These are phyloP conservation scores for Anisogramma anomala DNA, from an alignment of 2,329 filamentous ascomycete species.

Conservation along the genomic window DNA sequence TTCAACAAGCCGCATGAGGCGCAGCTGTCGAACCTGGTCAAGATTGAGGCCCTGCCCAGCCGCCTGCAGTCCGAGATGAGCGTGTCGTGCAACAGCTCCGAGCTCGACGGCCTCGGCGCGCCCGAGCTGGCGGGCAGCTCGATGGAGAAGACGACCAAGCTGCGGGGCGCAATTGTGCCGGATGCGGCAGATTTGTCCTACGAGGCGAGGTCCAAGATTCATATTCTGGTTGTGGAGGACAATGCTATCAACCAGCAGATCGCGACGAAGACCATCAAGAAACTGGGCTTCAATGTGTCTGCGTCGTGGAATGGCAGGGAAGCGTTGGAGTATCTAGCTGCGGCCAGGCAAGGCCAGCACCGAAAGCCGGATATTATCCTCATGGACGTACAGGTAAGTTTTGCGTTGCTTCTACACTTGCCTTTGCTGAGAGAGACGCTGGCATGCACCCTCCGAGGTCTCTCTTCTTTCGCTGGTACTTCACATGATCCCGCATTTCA, in stretches of 20 bases:
- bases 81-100: constrained; percentile 56
- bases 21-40: constrained; percentile 39
- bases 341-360: constrained; percentile 37
- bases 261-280: constrained; percentile 61
- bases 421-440: no score
- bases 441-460: background rate
- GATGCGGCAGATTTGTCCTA: constrained; percentile 38
- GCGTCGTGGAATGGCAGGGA: constrained; percentile 72
- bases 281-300: constrained; percentile 58
- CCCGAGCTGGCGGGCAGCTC: constrained; percentile 23
- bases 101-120: constrained; percentile 39
- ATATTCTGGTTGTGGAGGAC: constrained; percentile 71
- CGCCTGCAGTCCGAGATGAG: constrained; percentile 52
- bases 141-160: constrained; percentile 22
- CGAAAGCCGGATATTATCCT: constrained; percentile 61
- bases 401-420: background rate
- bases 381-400: constrained; percentile 53
- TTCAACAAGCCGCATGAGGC: constrained; percentile 56
- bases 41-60: constrained; percentile 55
- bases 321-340: constrained; percentile 59
- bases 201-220: constrained; percentile 48
- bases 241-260: constrained; percentile 35
- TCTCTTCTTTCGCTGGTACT: background rate
- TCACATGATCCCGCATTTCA: background rate
- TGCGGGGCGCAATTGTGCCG: constrained; percentile 21